Conservation (phyloP, 306 rosid species). For the Trifolium pratense region DNA sequence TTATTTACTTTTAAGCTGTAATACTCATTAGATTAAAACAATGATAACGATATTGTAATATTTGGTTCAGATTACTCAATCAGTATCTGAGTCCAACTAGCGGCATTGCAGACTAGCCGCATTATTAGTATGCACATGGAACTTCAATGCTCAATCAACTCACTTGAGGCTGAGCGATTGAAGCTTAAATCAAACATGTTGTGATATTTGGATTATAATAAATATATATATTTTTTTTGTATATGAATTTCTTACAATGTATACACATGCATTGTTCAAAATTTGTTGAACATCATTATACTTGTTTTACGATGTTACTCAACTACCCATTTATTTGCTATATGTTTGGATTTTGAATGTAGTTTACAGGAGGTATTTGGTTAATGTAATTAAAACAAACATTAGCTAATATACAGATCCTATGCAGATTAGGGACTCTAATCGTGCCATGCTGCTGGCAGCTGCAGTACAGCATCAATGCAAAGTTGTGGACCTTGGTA, state of each 20-base stretch:
- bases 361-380: conserved; percentile 15
- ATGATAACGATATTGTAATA: not conserved
- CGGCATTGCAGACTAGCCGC: not conserved
- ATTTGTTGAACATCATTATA: conserved; percentile 2
- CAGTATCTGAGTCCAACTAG: not conserved
- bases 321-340: conserved; percentile 16
- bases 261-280: not conserved
- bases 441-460: conserved; percentile 90
- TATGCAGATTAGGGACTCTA: conserved; percentile 93
- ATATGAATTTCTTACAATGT: conserved; percentile 4
- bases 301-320: conserved; percentile 7
- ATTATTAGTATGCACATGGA: not conserved
- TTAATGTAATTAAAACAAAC: conserved; percentile 25
- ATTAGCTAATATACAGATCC: conserved; percentile 42
- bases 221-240: not conserved
- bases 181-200: conserved; percentile 25
- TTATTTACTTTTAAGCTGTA: not conserved
- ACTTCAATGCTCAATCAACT: not conserved
- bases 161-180: conserved; percentile 1
- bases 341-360: conserved; percentile 30
- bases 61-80: conserved; percentile 23
- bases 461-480: conserved; percentile 78
- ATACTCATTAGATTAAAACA: not conserved
- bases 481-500: conserved; percentile 82
- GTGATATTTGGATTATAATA: not conserved